Base-by-base conservation (phyloP, 192 early-diverging fungal species). In the Podila minutissima region DNA sequence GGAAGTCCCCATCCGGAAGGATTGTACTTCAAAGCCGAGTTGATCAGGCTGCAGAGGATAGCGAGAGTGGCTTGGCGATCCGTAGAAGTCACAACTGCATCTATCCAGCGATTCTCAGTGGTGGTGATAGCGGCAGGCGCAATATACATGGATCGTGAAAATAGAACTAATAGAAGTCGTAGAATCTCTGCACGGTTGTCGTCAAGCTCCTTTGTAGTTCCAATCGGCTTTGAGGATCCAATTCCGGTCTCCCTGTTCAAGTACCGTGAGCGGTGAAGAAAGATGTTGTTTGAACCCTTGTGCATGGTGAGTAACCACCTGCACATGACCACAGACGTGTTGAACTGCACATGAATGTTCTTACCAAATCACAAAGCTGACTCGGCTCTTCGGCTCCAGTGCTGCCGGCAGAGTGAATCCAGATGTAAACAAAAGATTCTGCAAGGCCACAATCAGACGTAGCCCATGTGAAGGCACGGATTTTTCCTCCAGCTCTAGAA, bases 1-100 rank as follows among this genome's bases (percentile, higher is more conserved):
- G 95, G 95, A 13, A 95, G 85, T 6, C 89, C 92, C 95, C 95
- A 97, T 31, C 95, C 95, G 15, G 92, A 86, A 8, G 93, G 92
- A 72, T 96, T 93, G 74, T 96, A 95, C 49, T 91, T 91, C 8
- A 92, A 79, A 3, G 90, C 90, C 1, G 95, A 96, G 72, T 98
- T 98, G 51, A 97, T 71, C 31, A 97, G 73, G 74, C 94, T 96
- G 85, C 95, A 97, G 8, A 96, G 87, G 62, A 97, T 69, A 11
- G 92, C 90, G 33, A 97, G 74, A 10, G 92, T 88, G 32, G 88
- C 85, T 69, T 94, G 94, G 73, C 89, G 90, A 41, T 94, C 93
- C 15, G 88, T 76, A 29, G 83, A 73, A 31, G 85, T 76, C 0
- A 84, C 84, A 13, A 95, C 75, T 64, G 82, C 78, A 38, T 82